Base-by-base conservation (phyloP, 2,329 filamentous ascomycete genomes). In the Colletotrichum sidae region DNA sequence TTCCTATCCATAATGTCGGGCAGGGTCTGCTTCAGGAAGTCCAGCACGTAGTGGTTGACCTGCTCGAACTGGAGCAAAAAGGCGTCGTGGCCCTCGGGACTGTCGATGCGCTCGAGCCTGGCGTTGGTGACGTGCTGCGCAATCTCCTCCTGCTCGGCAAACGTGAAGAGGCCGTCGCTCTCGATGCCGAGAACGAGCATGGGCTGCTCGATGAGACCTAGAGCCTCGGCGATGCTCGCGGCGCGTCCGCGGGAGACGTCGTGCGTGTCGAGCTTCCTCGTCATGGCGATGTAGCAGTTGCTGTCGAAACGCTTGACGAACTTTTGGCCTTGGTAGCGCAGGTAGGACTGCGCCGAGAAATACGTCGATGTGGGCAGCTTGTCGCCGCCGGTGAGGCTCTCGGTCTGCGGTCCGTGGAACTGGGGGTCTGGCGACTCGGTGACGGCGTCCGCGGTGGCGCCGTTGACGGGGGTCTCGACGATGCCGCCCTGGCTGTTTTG, bases 271-370 rank as follows among this genome's bases (percentile, higher is more conserved):
- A 99, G 87, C 79, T 99, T 99, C 73, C 96, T 91, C 5, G 96
- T 98, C 78, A 99, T 97, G 70, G 96, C 94, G 71, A 99, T 98
- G 81, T 99, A 99, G 81, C 96, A 99, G 78, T 99, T 99, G 73
- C 94, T 93, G 78, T 99, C 96, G 77, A 98, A 99, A 9, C 96
- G 92, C 77, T 92, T 94, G 72, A 98, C 96, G 72, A 99, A 99
- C 78, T 99, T 99, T 72, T 91, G 88, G 60, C 94, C 95, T 79
- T 99, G 96, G 78, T 99, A 99, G 17, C 96, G 92, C 47, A 99
- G 87, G 78, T 99, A 99, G 0, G 94, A 97, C 77, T 99, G 96
- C 1, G 96, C 96, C 0, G 96, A 98, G 79, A 98, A 99, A 79
- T 97, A 97, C n/a, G 93, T 96, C 8, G 90, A 89, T 0, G 88